Conservation (phyloP, 1,139 yeast genomes). For the Debaryomyces sp. region DNA sequence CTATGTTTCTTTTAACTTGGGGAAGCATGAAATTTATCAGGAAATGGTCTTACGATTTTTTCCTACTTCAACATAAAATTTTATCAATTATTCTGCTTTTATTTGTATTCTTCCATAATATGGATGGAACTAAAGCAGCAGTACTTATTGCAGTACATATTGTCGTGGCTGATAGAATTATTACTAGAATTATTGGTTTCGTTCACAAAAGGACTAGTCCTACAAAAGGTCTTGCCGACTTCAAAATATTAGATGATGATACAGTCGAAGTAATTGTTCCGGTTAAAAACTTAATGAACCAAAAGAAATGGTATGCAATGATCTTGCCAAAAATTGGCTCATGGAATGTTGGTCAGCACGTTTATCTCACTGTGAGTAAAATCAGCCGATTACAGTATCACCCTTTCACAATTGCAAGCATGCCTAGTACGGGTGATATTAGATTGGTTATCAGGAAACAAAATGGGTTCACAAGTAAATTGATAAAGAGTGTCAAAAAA, state of each 20-base stretch:
- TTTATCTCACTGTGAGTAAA: constrained; percentile 41
- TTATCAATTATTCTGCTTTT: constrained; percentile 47
- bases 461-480: constrained; percentile 47
- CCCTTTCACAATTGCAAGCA: constrained; percentile 50
- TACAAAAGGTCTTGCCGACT: constrained; percentile 40
- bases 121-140: constrained; percentile 30
- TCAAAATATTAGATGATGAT: constrained; percentile 44
- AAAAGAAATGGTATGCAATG: constrained; percentile 30
- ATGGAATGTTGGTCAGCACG: constrained; percentile 55
- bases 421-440: constrained; percentile 40
- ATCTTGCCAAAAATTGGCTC: constrained; percentile 40
- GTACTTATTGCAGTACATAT: constrained; percentile 48
- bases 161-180: constrained; percentile 47
- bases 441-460: constrained; percentile 41
- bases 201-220: constrained; percentile 41
- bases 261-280: constrained; percentile 45
- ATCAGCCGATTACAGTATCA: constrained; percentile 45
- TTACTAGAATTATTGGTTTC: constrained; percentile 30
- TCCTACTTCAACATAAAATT: constrained; percentile 47
- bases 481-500: constrained; percentile 28
- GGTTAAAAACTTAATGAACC: constrained; percentile 21
- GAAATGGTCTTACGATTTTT: constrained; percentile 45
- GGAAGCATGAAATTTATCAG: constrained; percentile 42
- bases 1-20: constrained; percentile 39
- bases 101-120: constrained; percentile 46